Evolutionary conservation across 495 filamentous ascomycete genomes (phyloP), one percentile per base, ranked within the genome.

Genomic region (Hypoxylon lienhwacheense): DNA sequence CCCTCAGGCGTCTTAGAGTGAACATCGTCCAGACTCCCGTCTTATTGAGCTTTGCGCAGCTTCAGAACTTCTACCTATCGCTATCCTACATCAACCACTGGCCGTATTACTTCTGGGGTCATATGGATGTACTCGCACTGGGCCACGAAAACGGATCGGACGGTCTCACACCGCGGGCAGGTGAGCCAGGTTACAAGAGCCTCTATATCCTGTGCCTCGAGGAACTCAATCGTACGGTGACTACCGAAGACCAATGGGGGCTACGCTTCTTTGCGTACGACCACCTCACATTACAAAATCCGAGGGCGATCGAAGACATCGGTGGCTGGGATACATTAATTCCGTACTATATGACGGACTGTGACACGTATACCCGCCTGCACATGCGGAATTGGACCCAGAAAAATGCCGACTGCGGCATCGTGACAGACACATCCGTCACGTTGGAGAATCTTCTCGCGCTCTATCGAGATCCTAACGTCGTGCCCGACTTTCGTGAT

Each of bases 41-140:
- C 2, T 73, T 85, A 12, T 65, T 85, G 25, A 80, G 59, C 32
- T 86, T 85, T 40, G 76, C 83, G 8, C 83, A 86, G 48, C 67
- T 85, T 19, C 82, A 85, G 52, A 85, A 85, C 61, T 85, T 81
- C 63, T 82, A 74, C 57, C 71, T 82, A 20, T 59, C 65, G n/a
- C 54, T 51, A 17, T 68, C 61, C 25, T 70, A 70, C 10, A 59
- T 74, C 1, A 66, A 73, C 8, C 47, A 66, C 7, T 83, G 77
- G 78, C 64, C 70, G n/a, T 67, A 75, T 59, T 83, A 76, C 59
- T 82, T 78, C 66, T 82, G 78, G 79, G 68, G 66, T 36, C 77
- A 80, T 46, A 77, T 80, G 77, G 80, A 83, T 52, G 70, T 79
- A 7, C 70, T 76, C 0, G 75, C 68, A 2, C 63, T 81, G 2